phyloP scores from a whole-genome alignment of 805 yeast species.

The Brettanomyces nanus region DNA sequence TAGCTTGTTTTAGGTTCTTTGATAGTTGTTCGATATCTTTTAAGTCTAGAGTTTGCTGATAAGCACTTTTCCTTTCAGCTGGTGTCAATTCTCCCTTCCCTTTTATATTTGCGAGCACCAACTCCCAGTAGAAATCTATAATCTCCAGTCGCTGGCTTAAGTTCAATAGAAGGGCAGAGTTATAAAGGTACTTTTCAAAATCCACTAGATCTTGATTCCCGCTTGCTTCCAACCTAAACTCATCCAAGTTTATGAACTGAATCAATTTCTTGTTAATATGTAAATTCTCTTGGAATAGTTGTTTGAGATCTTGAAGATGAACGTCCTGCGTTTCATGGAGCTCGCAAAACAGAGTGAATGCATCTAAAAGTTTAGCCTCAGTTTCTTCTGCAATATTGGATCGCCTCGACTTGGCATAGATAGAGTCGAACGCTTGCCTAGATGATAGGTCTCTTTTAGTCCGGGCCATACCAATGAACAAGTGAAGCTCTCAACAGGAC shows the following conservation, averaged over 20 bases:
- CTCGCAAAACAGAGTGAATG: slow-evolving; percentile 32
- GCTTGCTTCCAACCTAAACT: slow-evolving; percentile 28
- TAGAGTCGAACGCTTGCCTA: slow-evolving; percentile 7
- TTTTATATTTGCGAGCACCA: slow-evolving; percentile 24
- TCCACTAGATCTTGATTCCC: slow-evolving; percentile 31
- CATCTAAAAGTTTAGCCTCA: slow-evolving; percentile 37
- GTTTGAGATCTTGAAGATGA: slow-evolving; percentile 20
- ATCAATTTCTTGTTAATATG: slow-evolving; percentile 23
- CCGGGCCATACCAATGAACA: neutral
- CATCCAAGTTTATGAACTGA: slow-evolving; percentile 19
- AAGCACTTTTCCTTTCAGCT: slow-evolving; percentile 10
- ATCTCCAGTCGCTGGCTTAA: slow-evolving; percentile 24
- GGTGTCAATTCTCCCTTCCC: neutral
- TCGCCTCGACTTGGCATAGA: slow-evolving; percentile 13
- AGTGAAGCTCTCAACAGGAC: neutral
- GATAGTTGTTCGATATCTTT: slow-evolving; percentile 28
- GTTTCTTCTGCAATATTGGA: slow-evolving; percentile 31
- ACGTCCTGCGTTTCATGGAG: slow-evolving; percentile 31
- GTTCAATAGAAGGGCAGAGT: slow-evolving; percentile 33
- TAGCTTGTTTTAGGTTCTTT: slow-evolving; percentile 22
- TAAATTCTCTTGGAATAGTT: slow-evolving; percentile 24
- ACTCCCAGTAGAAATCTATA: slow-evolving; percentile 34
- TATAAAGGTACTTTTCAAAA: slow-evolving; percentile 35
- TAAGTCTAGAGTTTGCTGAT: slow-evolving; percentile 24
- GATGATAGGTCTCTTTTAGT: neutral